A percentile compares a stretch with the other conserved stretches of the same genome.
Evolutionary conservation across 1,139 yeast genomes (phyloP).

Genomic region (Wickerhamiella infanticola): DNA sequence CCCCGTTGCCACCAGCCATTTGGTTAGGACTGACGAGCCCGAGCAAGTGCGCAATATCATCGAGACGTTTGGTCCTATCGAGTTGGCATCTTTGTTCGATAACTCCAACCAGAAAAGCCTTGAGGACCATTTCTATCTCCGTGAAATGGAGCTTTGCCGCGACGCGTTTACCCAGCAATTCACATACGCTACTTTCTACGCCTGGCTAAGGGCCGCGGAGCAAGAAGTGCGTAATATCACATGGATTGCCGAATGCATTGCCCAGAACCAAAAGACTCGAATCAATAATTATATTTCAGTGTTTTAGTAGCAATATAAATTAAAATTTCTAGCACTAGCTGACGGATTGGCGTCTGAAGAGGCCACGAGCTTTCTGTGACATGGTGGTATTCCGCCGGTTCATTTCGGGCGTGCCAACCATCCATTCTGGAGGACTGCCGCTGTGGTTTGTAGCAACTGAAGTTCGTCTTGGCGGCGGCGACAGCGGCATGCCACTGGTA

Average conservation of each 20-base stretch:
- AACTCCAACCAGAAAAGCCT: slow-evolving; percentile 39
- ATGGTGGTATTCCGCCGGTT: not conserved
- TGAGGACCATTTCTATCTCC: slow-evolving; percentile 85
- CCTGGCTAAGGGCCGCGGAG: slow-evolving; percentile 90
- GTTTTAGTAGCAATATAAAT: slow-evolving; percentile 15
- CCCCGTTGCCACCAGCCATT: slow-evolving; percentile 54
- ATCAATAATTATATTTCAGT: slow-evolving; percentile 28
- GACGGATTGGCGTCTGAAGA: not conserved
- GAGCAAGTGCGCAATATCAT: slow-evolving; percentile 69
- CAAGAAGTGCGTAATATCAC: slow-evolving; percentile 94
- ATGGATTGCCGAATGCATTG: slow-evolving; percentile 92
- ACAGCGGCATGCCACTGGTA: not conserved
- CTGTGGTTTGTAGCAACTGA: not conserved
- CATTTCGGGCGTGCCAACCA: slow-evolving; percentile 1
- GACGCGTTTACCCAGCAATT: slow-evolving; percentile 95
- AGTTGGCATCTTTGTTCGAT: slow-evolving; percentile 41
- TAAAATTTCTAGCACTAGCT: not conserved
- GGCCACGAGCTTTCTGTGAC: not conserved
- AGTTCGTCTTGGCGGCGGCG: not conserved
- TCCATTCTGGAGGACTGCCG: slow-evolving; percentile 1
- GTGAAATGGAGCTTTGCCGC: slow-evolving; percentile 84
- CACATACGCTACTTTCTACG: slow-evolving; percentile 82
- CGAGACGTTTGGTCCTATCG: slow-evolving; percentile 43
- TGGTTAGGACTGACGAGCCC: slow-evolving; percentile 67
- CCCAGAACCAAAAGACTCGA: slow-evolving; percentile 32